phyloP scores from a whole-genome alignment of 495 filamentous ascomycete species.

The Tuber brumale region DNA sequence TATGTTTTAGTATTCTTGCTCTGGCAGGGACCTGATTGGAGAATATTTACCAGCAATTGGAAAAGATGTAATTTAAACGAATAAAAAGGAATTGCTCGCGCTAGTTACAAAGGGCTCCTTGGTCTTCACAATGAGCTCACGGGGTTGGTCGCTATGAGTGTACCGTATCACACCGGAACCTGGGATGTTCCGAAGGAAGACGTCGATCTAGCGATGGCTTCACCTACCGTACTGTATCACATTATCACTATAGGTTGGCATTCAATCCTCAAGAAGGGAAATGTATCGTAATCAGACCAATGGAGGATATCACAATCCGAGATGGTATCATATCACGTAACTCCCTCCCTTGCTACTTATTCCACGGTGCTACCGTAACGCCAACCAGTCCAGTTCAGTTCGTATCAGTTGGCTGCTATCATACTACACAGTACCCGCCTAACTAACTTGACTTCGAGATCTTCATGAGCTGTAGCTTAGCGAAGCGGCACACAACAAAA shows the following conservation, averaged over 20 bases:
- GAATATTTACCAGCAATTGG: slow-evolving; percentile 1
- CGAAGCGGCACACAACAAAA: not conserved
- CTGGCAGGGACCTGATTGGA: not conserved
- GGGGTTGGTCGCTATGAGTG: not conserved
- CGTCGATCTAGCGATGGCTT: not conserved
- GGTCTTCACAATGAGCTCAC: not conserved
- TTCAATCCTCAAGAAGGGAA: not conserved
- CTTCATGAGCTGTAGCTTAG: not conserved
- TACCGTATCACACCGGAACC: not conserved
- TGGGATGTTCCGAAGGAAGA: not conserved
- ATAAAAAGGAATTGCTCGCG: not conserved
- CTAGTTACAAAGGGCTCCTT: not conserved
- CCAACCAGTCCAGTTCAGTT: not conserved
- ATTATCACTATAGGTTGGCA: not conserved
- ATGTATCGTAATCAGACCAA: not conserved
- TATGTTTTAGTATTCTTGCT: not conserved
- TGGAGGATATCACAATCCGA: not conserved
- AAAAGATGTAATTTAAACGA: slow-evolving; percentile 1
- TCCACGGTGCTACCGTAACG: not conserved
- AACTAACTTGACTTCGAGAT: not conserved
- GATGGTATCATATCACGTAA: not conserved
- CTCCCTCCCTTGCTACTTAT: not conserved
- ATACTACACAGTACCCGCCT: not conserved
- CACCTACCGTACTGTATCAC: not conserved
- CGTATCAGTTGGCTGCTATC: not conserved